Evolutionary conservation across 73 alveolate genomes (phyloP), one percentile per base, ranked within the genome.

Genomic region (Symbiodinium natans): DNA sequence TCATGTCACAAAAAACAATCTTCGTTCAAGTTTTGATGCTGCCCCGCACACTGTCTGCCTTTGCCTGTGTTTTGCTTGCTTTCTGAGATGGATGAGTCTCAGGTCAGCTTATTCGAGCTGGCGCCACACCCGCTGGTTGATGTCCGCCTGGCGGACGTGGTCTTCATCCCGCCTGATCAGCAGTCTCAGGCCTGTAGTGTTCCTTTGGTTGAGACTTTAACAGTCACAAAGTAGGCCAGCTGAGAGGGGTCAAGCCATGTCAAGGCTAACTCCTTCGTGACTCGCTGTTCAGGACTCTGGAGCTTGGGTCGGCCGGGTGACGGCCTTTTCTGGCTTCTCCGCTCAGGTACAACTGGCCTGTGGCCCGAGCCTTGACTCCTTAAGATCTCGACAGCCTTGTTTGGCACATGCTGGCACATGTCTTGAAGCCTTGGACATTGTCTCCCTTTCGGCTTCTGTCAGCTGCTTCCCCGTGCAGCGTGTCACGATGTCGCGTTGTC

Each of bases 21-120:
- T n/a, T n/a, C n/a, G n/a, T n/a, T n/a, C n/a, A n/a, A n/a, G n/a
- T n/a, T n/a, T n/a, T n/a, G n/a, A n/a, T n/a, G n/a, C n/a, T n/a
- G n/a, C n/a, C n/a, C n/a, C n/a, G n/a, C n/a, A n/a, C n/a, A n/a
- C n/a, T n/a, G n/a, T n/a, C n/a, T n/a, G n/a, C n/a, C n/a, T n/a
- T n/a, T n/a, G n/a, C n/a, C n/a, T n/a, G n/a, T n/a, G n/a, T n/a
- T n/a, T n/a, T n/a, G n/a, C n/a, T n/a, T n/a, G n/a, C n/a, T n/a
- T n/a, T n/a, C n/a, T n/a, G n/a, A n/a, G n/a, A n/a, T n/a, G n/a
- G n/a, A n/a, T n/a, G n/a, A n/a, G n/a, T 19, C 25, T 11, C 15
- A 86, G 93, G 93, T 86, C 39, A 52, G 52, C n/a, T 21, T 86
- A 56, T 86, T 86, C 41, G 93, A 86, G 59, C 54, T 86, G 82